A percentile compares a stretch with the other conserved stretches of the same genome.
Conservation (phyloP, 2,329 filamentous ascomycete genomes). For the Colletotrichum cuscutae region DNA sequence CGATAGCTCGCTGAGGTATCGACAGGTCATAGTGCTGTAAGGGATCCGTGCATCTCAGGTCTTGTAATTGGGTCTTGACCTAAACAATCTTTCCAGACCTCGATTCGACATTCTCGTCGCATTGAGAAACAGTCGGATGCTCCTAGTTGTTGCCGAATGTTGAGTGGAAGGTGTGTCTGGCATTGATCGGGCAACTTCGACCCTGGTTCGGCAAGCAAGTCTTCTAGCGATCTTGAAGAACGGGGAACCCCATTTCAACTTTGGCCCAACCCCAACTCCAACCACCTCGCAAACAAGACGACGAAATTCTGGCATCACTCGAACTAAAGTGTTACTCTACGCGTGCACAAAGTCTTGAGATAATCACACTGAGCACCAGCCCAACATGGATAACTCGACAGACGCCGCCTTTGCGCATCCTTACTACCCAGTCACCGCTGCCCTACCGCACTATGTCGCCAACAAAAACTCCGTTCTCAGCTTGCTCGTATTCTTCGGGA, state of each 20-base stretch:
- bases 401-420: slow-evolving; percentile 50
- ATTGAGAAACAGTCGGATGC: background rate
- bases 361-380: background rate
- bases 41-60: background rate
- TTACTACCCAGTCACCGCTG: slow-evolving; percentile 58
- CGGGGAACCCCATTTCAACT: no score
- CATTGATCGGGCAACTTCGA: background rate
- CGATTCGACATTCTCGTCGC: background rate
- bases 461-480: slow-evolving; percentile 53
- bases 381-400: background rate
- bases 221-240: background rate
- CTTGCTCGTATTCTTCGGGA: slow-evolving; percentile 51
- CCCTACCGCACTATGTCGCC: slow-evolving; percentile 55
- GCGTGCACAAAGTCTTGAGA: background rate
- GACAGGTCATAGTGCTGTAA: background rate
- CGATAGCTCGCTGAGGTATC: background rate
- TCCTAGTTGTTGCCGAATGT: background rate
- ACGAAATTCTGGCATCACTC: background rate
- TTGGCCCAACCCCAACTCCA: background rate
- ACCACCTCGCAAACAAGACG: background rate
- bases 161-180: background rate
- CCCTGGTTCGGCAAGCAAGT: background rate
- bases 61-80: background rate
- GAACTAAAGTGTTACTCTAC: background rate
- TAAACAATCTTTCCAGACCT: background rate